Percentiles rank a stretch among this genome's conserved stretches.
These are phyloP conservation scores for Chloris gayana DNA, from an alignment of 176 grass and related monocot species.

Conservation along the genomic window DNA sequence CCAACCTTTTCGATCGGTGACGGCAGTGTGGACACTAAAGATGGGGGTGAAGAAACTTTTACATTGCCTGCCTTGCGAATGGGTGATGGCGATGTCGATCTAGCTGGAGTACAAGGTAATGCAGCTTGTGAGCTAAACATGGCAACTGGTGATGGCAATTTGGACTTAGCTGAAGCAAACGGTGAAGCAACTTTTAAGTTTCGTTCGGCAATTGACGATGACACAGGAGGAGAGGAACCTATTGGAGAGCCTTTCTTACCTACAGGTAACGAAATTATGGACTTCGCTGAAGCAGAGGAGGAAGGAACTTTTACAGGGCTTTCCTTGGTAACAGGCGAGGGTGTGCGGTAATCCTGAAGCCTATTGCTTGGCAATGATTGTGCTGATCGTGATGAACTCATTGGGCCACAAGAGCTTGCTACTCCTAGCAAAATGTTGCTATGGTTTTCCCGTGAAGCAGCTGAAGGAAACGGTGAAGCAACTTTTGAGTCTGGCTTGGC, in stretches of 20 bases:
- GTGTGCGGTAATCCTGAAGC: neutral
- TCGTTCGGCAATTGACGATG: neutral
- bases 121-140: neutral
- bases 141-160: neutral
- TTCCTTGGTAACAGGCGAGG: neutral
- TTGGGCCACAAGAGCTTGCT: neutral
- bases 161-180: neutral
- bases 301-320: neutral
- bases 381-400: neutral
- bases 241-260: neutral
- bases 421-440: slow-evolving; percentile 6
- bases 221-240: neutral
- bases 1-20: neutral
- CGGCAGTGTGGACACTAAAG: neutral
- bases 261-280: neutral
- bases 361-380: slow-evolving; percentile 9
- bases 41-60: neutral
- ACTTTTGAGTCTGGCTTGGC: too few species aligned
- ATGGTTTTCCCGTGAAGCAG: neutral
- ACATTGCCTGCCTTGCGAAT: neutral
- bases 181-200: neutral
- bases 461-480: too few species aligned
- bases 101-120: neutral
- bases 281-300: neutral
- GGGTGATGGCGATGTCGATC: neutral